These are phyloP conservation scores for Rossbeevera mucosa DNA, from an alignment of 768 basidiomycete genomes.

Conservation along the genomic window DNA sequence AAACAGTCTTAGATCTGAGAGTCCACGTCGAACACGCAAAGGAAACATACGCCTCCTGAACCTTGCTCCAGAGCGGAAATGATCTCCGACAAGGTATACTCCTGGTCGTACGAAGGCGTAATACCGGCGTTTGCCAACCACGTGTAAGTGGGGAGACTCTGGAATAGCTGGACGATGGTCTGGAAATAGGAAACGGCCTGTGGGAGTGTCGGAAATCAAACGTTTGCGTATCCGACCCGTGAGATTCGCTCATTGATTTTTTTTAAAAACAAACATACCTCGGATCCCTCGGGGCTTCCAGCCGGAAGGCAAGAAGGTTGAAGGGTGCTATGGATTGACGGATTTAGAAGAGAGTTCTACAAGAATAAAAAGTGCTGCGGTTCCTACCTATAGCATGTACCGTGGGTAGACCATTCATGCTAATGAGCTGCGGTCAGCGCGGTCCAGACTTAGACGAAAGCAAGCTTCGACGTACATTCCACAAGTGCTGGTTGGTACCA, in stretches of 20 bases:
- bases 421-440: constrained; percentile 18
- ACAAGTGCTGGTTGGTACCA: constrained; percentile 60
- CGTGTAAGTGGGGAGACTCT: constrained; percentile 68
- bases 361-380: not conserved
- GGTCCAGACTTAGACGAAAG: not conserved
- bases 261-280: constrained; percentile 37
- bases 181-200: constrained; percentile 67
- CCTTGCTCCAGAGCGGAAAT: constrained; percentile 50
- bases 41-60: constrained; percentile 39
- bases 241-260: not conserved
- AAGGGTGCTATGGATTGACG: constrained; percentile 45
- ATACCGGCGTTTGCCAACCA: constrained; percentile 76
- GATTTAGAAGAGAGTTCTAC: not conserved
- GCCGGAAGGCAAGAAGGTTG: constrained; percentile 50
- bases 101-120: constrained; percentile 50
- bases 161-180: constrained; percentile 52
- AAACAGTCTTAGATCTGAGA: not conserved
- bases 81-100: constrained; percentile 53
- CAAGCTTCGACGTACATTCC: constrained; percentile 48
- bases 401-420: constrained; percentile 73
- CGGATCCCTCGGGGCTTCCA: constrained; percentile 54
- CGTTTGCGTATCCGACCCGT: not conserved
- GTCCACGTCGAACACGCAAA: not conserved
- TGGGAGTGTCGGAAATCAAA: not conserved
- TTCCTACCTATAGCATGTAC: constrained; percentile 42